phyloP scores from a whole-genome alignment of 2,329 filamentous ascomycete genomes.

The Thelonectria discophora region DNA sequence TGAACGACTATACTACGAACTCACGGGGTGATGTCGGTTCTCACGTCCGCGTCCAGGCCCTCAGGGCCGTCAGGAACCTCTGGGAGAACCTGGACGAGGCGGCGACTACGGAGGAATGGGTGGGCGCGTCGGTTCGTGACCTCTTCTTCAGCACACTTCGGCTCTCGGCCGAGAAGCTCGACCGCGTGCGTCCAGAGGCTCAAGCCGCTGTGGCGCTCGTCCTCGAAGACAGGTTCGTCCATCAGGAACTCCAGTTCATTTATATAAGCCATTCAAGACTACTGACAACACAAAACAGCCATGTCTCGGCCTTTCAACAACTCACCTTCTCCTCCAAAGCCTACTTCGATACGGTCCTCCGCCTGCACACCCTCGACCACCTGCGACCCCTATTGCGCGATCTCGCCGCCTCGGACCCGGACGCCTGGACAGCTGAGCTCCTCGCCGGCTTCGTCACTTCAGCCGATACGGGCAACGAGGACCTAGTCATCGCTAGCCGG shows the following conservation, averaged over 20 bases:
- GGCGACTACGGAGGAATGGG: constrained; percentile 25
- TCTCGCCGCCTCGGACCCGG: constrained; percentile 45
- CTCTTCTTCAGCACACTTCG: constrained; percentile 66
- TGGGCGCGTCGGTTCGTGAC: constrained; percentile 46
- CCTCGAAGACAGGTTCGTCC: constrained; percentile 56
- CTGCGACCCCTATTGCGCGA: constrained; percentile 50
- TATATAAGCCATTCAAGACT: constrained; percentile 14
- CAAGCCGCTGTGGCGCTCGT: constrained; percentile 61
- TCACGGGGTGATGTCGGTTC: constrained; percentile 91
- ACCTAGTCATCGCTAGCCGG: constrained; percentile 74
- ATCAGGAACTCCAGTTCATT: neutral
- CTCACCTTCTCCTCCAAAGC: constrained; percentile 65
- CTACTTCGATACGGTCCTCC: constrained; percentile 67
- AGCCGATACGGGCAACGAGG: constrained; percentile 80
- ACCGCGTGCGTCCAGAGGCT: constrained; percentile 79
- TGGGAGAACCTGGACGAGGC: constrained; percentile 51
- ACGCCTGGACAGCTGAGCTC: constrained; percentile 60
- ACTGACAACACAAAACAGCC: constrained; percentile 44
- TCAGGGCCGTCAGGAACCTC: constrained; percentile 77
- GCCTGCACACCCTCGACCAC: constrained; percentile 51
- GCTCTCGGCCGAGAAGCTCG: constrained; percentile 87
- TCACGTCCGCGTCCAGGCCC: constrained; percentile 80
- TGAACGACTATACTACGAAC: constrained; percentile 92
- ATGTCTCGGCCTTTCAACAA: constrained; percentile 46
- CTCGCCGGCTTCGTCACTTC: constrained; percentile 76